Evolutionary conservation across 805 yeast species (phyloP), one percentile per base, ranked within the genome.

Genomic region (Yarrowia alimentaria): DNA sequence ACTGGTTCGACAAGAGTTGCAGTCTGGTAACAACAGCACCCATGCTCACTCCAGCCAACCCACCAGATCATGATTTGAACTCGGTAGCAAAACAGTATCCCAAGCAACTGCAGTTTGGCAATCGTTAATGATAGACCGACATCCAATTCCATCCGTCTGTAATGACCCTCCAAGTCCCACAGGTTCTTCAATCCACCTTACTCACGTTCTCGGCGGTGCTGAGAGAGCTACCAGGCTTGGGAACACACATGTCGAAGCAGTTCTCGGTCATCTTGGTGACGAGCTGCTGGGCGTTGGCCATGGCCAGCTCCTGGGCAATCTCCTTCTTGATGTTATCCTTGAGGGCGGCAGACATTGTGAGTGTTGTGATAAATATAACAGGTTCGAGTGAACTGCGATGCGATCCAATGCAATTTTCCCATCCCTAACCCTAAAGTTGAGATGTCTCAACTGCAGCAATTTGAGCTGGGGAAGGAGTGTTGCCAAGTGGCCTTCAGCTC

Each of bases 261-360:
- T 85, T 85, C 59, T 82, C 89, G 10, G 95, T 83, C 64, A 87
- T 77, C 60, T 86, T 83, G 68, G 81, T 84, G 24, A 89, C 94
- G 51, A 90, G 72, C 61, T 86, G 90, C 1, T 91, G 83, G 26
- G 95, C 96, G 66, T 89, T 86, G 14, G 90, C 93, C n/a, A 87
- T 78, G 1, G 96, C 96, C 56, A 90, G 72, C 63, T 90, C 97
- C 64, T 80, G 85, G 32, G 82, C 73, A 52, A 90, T 80, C 62
- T 83, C 86, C 14, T 73, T 71, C 65, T 85, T 83, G 51, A 88
- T 68, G 61, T 81, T 78, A 20, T 77, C 75, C 61, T 83, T 82
- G 54, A 81, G 59, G 56, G 76, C 73, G 48, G 72, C 70, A 6
- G 75, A 43, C 50, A 43, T 43, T 11, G 34, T 43, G n/a, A 16